Percentiles rank a stretch among this genome's conserved stretches.
phyloP scores from a whole-genome alignment of 148 eudicot species.

The Beta vulgaris region DNA sequence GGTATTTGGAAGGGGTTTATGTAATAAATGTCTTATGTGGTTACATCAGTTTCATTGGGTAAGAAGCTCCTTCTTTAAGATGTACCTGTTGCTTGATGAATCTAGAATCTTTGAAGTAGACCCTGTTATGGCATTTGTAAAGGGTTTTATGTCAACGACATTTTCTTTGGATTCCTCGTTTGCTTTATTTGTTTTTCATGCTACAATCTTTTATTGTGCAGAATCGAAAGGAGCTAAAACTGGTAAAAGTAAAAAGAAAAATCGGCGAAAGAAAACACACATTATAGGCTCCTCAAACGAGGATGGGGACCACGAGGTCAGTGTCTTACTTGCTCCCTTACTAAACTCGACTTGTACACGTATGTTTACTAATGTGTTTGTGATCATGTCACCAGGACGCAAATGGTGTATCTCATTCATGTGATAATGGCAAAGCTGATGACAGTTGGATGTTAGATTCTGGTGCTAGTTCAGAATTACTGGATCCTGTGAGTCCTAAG shows the following conservation, averaged over 20 bases:
- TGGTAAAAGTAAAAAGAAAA: constrained; percentile 66
- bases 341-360: neutral
- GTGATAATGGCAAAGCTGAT: constrained; percentile 33
- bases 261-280: constrained; percentile 61
- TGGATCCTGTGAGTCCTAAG: constrained; percentile 39
- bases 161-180: neutral
- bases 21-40: neutral
- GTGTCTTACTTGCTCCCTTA: constrained; percentile 5
- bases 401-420: constrained; percentile 32
- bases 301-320: constrained; percentile 35
- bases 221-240: constrained; percentile 58
- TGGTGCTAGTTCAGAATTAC: constrained; percentile 32
- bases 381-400: constrained; percentile 25
- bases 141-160: neutral
- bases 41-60: neutral
- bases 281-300: constrained; percentile 35
- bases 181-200: neutral
- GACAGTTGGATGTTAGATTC: constrained; percentile 28
- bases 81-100: neutral
- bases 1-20: no score
- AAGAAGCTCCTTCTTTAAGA: neutral
- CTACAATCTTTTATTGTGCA: constrained; percentile 26
- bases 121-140: neutral
- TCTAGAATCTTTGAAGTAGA: neutral
- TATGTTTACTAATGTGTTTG: constrained; percentile 14